Evolutionary conservation across 176 grass and related monocot species (phyloP), one percentile per base, ranked within the genome.

Genomic region (maize (Zea mays)): DNA sequence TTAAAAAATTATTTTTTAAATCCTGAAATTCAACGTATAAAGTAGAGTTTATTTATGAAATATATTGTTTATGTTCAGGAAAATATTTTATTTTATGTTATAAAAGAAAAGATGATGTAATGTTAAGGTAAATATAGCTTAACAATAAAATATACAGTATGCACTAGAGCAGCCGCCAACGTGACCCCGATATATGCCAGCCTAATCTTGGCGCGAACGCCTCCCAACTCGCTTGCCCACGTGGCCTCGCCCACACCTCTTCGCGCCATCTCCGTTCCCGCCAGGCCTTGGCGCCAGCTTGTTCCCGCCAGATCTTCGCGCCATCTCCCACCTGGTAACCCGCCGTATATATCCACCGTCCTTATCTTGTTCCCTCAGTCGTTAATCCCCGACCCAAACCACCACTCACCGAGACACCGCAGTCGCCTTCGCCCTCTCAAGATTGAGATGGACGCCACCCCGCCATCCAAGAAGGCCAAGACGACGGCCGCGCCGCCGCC

Each of bases 401-500:
- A 34, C 58, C 21, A 2, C 10, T 10, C 8, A 60, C 20, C 20
- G 56, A 27, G 56, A 27, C 19, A 20, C 10, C 58, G 20, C 21
- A 0, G 3, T 1, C 58, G 2, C 47, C 13, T 1, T 33, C 58
- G 10, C 58, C 20, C 0, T 12, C 20, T 61, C 58, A 60, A 1
- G 21, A 61, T 13, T 1, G 58, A 61, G 58, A 61, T 61, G 58
- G 58, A 33, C 20, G 20, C n/a, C 56, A 12, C 57, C 20, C 20
- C 20, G 57, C 57, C 57, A 5, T 43, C 82, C 4, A 82, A 88
- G 65, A 87, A 36, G 80, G 43, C 69, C 76, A 55, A 39, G 59
- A 78, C 69, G 10, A 4, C 46, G 15, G 37, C 12, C 15, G 62
- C 7, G 51, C 67, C 75, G 8, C 76, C 60, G 9, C 68, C 62